A percentile compares a stretch with the other conserved stretches of the same genome.
phyloP scores from a whole-genome alignment of 306 rosid species.

The Fagus sylvatica region DNA sequence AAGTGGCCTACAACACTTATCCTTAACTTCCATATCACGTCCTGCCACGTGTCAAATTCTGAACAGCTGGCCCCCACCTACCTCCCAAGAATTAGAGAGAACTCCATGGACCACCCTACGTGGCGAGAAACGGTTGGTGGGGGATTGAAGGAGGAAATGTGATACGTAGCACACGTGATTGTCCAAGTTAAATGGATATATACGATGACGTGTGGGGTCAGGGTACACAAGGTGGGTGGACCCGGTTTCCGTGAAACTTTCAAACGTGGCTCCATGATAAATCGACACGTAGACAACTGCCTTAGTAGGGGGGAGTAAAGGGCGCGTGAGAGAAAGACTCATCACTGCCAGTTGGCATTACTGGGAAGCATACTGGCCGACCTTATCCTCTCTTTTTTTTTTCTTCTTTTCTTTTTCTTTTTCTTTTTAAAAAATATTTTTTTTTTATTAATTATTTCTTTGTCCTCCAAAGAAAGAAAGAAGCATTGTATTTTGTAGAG shows the following conservation, averaged over 20 bases:
- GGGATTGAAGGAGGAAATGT: neutral
- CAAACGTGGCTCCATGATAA: neutral
- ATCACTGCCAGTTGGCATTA: slow-evolving; percentile 49
- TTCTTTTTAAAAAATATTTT: neutral
- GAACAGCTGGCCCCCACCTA: neutral
- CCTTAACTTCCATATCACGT: neutral
- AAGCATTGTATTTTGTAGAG: slow-evolving; percentile 35
- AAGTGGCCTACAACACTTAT: neutral
- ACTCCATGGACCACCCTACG: neutral
- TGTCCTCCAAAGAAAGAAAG: slow-evolving; percentile 27
- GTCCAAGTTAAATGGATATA: neutral
- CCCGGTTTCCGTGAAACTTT: neutral
- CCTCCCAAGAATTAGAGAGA: neutral
- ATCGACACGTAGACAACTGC: slow-evolving; percentile 8
- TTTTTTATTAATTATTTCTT: slow-evolving; percentile 3
- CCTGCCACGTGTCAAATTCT: slow-evolving; percentile 5
- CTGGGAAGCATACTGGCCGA: slow-evolving; percentile 45
- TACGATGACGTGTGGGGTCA: slow-evolving; percentile 4
- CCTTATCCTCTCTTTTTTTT: slow-evolving; percentile 48
- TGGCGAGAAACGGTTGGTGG: neutral
- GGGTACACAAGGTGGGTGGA: neutral
- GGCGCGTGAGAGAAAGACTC: slow-evolving; percentile 37
- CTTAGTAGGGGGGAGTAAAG: neutral
- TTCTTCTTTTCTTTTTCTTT: neutral
- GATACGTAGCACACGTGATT: neutral